Conservation (phyloP, 2,329 filamentous ascomycete species). For the Diaporthe sp. region DNA sequence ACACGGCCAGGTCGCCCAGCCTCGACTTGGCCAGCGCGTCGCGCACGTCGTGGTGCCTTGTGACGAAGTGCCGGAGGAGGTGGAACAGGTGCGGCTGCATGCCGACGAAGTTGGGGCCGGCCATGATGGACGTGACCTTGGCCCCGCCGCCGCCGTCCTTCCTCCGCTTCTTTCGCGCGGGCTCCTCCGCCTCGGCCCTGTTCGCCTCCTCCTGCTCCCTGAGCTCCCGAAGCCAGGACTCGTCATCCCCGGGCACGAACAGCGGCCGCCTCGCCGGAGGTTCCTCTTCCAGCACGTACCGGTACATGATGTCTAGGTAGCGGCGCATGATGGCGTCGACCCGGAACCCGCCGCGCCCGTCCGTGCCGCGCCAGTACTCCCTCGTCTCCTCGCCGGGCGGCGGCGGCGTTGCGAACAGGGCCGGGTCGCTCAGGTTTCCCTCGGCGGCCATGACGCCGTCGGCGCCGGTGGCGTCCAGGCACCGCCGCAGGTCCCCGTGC, state of each 20-base stretch:
- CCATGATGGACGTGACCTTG: constrained; percentile 39
- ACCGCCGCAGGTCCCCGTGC: constrained; percentile 81
- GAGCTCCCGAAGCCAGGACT: constrained; percentile 58
- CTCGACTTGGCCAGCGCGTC: constrained; percentile 82
- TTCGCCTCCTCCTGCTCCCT: constrained; percentile 47
- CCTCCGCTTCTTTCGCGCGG: constrained; percentile 67
- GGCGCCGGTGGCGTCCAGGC: constrained; percentile 85
- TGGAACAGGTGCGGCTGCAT: constrained; percentile 97
- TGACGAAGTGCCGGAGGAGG: constrained; percentile 85
- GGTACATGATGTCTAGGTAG: constrained; percentile 92
- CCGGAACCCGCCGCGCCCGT: constrained; percentile 87
- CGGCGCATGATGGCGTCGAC: constrained; percentile 89
- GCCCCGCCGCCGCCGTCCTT: constrained; percentile 52
- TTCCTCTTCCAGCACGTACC: constrained; percentile 76
- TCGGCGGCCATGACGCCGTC: constrained; percentile 98
- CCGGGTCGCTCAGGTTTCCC: constrained; percentile 92
- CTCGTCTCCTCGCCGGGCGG: constrained; percentile 72
- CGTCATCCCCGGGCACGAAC: constrained; percentile 75
- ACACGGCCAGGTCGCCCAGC: constrained; percentile 81
- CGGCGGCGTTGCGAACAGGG: constrained; percentile 80
- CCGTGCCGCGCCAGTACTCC: constrained; percentile 88
- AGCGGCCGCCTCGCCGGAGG: constrained; percentile 79
- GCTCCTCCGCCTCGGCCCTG: constrained; percentile 57
- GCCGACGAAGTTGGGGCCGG: constrained; percentile 76
- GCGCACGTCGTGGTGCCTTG: constrained; percentile 84